Base-by-base conservation (phyloP, 176 grass and related monocot genomes). In the Areca catechu region DNA sequence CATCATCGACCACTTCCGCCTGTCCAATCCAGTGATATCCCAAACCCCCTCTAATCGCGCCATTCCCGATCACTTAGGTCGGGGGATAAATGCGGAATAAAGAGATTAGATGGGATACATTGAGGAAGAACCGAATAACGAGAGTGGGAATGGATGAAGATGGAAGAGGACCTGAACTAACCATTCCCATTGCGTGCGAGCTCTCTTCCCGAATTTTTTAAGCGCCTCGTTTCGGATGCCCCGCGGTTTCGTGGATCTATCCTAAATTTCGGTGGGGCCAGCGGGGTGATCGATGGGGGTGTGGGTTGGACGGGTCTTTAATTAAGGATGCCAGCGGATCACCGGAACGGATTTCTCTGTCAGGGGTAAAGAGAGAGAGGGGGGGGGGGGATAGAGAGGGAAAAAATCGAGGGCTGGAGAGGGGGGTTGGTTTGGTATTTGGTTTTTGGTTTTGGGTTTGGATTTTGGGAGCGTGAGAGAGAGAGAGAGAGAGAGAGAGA, bases 141-240 rank as follows among this genome's bases (percentile, higher is more conserved):
- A 25, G 24, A 25, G 27, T 29, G 27, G 34, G 19, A 57, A 22
- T 57, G 15, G 48, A 22, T 56, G 73, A 77, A 69, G 53, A 51
- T 62, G 30, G 54, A 73, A 43, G 10, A 43, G 34, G 34, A 93
- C 69, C 77, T 73, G 50, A 81, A 75, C 73, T 65, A 21, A 53
- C 71, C 71, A 94, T 82, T 88, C 81, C 72, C 47, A 71, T 94
- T 84, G 84, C 89, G 89, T 88, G 77, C 74, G 74, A 79, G 84
- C 77, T 82, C 77, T 82, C 67, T 58, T 25, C 20, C 56, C 19
- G 37, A 25, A 28, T 20, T 43, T 27, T 56, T 51, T 63, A 63
- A 88, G 78, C 80, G 63, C 72, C 79, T 29, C 62, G 17, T 18
- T 24, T 69, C 18, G 7, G 54, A 29, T 69, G 48, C 24, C 57